A percentile compares a stretch with the other conserved stretches of the same genome.
Conservation (phyloP, 106 monocot species). For the Acorus gramineus region DNA sequence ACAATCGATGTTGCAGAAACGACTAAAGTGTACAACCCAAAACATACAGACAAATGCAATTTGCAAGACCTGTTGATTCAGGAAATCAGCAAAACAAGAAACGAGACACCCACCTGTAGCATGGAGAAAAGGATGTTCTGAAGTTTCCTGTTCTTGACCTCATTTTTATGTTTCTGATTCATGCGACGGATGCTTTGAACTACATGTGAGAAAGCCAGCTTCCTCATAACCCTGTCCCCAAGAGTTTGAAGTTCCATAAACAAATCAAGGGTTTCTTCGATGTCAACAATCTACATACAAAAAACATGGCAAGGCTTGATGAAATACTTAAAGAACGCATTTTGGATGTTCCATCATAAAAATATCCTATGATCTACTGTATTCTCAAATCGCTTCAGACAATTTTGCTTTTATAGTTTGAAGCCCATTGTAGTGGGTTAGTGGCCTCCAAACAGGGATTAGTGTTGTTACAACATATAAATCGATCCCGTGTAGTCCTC, state of each 20-base stretch:
- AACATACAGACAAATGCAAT: neutral
- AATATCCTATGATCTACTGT: no score
- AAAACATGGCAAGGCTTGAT: neutral
- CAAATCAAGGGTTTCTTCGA: constrained; percentile 61
- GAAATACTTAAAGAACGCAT: neutral
- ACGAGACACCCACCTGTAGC: constrained; percentile 45
- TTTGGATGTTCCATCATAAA: no score
- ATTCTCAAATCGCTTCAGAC: no score
- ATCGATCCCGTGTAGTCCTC: no score
- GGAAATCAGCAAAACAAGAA: neutral
- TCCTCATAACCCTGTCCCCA: constrained; percentile 58
- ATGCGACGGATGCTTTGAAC: constrained; percentile 70
- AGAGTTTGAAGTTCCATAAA: constrained; percentile 90
- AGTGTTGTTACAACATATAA: no score
- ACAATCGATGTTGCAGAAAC: no score
- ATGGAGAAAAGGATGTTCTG: constrained; percentile 58
- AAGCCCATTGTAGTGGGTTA: no score
- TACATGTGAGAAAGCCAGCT: constrained; percentile 59
- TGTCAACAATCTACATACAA: constrained; percentile 40
- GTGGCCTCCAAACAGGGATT: no score
- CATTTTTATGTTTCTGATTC: constrained; percentile 93
- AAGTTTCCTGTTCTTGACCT: constrained; percentile 56
- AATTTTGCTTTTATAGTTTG: no score
- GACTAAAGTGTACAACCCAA: no score
- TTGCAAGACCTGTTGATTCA: neutral